Evolutionary conservation across 2,329 filamentous ascomycete species (phyloP), one percentile per base, ranked within the genome.

Genomic region (Sporothrix mexicana): DNA sequence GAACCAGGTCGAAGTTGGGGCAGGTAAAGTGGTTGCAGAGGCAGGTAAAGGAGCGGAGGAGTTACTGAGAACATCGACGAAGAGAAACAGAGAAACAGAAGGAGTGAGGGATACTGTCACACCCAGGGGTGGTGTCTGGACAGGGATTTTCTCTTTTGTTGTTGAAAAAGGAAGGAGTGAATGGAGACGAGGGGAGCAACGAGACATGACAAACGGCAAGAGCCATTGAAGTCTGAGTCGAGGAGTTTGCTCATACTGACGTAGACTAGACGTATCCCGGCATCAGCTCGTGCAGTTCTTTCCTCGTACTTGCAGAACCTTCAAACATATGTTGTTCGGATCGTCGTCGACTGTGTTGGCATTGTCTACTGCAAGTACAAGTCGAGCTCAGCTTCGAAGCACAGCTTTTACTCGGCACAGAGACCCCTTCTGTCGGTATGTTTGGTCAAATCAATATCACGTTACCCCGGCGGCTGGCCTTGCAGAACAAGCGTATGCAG

Each of bases 1-100:
- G 62, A 67, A 68, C 59, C 59, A 71, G 61, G 70, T 10, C 45
- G 36, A 10, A 36, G 47, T 15, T 20, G 55, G 20, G 64, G 49
- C 67, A 55, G 53, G 41, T n/a, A 64, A 66, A 66, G 69, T 64
- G 59, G n/a, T 47, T 66, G 62, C 62, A 67, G 43, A 66, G 59
- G 61, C 20, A 25, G 61, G 17, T 17, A n/a, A 20, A n/a, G 23
- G 9, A 59, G 55, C 20, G 25, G 17, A 23, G 17, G 12, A n/a
- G 17, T n/a, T 13, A 23, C 53, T 47, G 43, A 25, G 61, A 20
- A 25, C 20, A 7, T 25, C 23, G 61, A 62, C 10, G 57, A 17
- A 62, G 1, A 62, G 15, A 66, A 25, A 36, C 10, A 23, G 41
- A 51, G 45, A 67, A 49, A 68, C 25, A 53, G 66, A 53, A 41